Evolutionary conservation across 495 filamentous ascomycete genomes (phyloP).

Genomic region (Aspergillus hancockii): DNA sequence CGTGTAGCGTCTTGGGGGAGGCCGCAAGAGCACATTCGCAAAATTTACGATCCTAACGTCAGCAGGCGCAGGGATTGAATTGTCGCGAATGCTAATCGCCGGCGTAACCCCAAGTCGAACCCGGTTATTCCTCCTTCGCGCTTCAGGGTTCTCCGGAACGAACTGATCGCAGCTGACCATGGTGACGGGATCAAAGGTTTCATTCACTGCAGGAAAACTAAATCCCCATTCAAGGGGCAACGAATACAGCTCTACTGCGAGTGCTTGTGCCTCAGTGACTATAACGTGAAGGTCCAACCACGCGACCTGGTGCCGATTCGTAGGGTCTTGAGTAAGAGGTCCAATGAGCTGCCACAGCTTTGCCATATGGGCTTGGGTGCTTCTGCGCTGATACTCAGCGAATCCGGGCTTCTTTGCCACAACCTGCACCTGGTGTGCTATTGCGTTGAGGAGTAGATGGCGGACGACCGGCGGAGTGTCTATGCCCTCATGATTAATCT

Average conservation of each 20-base stretch:
- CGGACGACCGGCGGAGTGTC: slow-evolving; percentile 18
- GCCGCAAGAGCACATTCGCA: slow-evolving; percentile 20
- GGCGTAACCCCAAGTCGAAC: slow-evolving; percentile 22
- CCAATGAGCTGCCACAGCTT: slow-evolving; percentile 24
- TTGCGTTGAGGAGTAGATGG: slow-evolving; percentile 17
- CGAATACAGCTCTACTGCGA: slow-evolving; percentile 28
- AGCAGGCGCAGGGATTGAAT: slow-evolving; percentile 3
- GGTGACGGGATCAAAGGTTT: slow-evolving; percentile 26
- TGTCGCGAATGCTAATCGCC: slow-evolving; percentile 15
- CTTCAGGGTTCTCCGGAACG: slow-evolving; percentile 12
- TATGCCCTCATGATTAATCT: not conserved
- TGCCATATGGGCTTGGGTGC: slow-evolving; percentile 12
- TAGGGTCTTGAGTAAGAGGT: slow-evolving; percentile 17
- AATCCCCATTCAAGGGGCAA: slow-evolving; percentile 23
- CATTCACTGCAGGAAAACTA: slow-evolving; percentile 27
- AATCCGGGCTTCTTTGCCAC: slow-evolving; percentile 22
- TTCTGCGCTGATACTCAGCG: slow-evolving; percentile 15
- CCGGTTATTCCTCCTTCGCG: slow-evolving; percentile 11
- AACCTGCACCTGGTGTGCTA: slow-evolving; percentile 15
- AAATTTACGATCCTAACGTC: slow-evolving; percentile 15
- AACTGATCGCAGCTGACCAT: slow-evolving; percentile 30
- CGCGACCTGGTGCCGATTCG: slow-evolving; percentile 11
- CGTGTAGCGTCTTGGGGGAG: slow-evolving; percentile 6
- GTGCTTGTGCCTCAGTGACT: slow-evolving; percentile 23
- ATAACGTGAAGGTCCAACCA: slow-evolving; percentile 23